phyloP scores from a whole-genome alignment of 176 grass and related monocot genomes.

The Eragrostis nindensis region DNA sequence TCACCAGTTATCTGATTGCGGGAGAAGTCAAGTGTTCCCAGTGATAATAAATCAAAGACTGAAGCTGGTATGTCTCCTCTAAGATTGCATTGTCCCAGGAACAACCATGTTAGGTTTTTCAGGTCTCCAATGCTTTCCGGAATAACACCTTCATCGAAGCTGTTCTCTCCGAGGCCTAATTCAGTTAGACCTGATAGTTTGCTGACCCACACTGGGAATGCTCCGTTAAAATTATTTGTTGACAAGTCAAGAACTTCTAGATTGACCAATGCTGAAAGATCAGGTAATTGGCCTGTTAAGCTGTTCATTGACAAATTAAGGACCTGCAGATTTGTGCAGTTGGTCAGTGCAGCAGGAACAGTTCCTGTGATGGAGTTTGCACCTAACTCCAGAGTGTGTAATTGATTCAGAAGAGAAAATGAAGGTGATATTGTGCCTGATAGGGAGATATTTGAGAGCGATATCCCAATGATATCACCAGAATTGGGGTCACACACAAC shows the following conservation, averaged over 20 bases:
- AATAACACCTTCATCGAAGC: slow-evolving; percentile 62
- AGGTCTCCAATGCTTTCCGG: slow-evolving; percentile 79
- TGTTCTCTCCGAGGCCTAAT: slow-evolving; percentile 86
- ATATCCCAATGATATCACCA: slow-evolving; percentile 63
- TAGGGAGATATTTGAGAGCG: slow-evolving; percentile 70
- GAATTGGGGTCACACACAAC: slow-evolving; percentile 62
- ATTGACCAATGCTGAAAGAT: slow-evolving; percentile 69
- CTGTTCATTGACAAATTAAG: slow-evolving; percentile 85
- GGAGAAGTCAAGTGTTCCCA: slow-evolving; percentile 88
- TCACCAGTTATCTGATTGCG: slow-evolving; percentile 80
- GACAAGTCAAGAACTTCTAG: slow-evolving; percentile 85
- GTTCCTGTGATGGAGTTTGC: slow-evolving; percentile 71
- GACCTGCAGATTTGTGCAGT: slow-evolving; percentile 73
- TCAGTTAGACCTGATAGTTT: slow-evolving; percentile 54
- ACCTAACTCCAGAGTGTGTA: slow-evolving; percentile 64
- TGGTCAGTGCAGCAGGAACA: slow-evolving; percentile 62
- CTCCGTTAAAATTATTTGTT: slow-evolving; percentile 70
- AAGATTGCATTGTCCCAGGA: slow-evolving; percentile 85
- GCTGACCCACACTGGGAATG: slow-evolving; percentile 73
- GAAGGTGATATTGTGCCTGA: slow-evolving; percentile 79
- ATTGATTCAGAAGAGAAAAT: slow-evolving; percentile 62
- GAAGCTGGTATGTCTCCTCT: slow-evolving; percentile 72
- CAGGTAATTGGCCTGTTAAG: slow-evolving; percentile 68
- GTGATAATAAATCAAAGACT: slow-evolving; percentile 61
- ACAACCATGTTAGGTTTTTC: slow-evolving; percentile 88